A percentile compares a stretch with the other conserved stretches of the same genome.
phyloP scores from a whole-genome alignment of 306 rosid genomes.

The Calophaca sinica region DNA sequence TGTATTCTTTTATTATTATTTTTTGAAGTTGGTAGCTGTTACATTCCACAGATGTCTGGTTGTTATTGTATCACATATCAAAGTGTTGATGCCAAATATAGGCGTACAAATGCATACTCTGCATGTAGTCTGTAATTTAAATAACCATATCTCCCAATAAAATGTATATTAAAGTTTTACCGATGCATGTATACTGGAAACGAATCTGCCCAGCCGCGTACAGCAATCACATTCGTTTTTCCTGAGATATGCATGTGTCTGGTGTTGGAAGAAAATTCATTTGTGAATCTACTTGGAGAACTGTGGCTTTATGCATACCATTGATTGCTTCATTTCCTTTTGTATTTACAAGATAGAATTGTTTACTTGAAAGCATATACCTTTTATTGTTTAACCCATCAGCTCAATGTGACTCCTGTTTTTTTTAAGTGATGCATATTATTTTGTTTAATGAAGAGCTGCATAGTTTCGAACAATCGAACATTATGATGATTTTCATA shows the following conservation, averaged over 20 bases:
- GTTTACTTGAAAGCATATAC: conserved; percentile 20
- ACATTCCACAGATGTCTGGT: background rate
- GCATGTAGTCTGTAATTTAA: conserved; percentile 2
- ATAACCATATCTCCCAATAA: background rate
- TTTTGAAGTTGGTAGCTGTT: background rate
- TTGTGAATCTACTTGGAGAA: conserved; percentile 18
- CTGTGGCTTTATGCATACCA: conserved; percentile 1
- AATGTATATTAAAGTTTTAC: conserved; percentile 2
- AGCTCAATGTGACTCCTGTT: background rate
- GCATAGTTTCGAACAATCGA: background rate
- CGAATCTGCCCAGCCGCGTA: no score
- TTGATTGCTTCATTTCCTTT: background rate
- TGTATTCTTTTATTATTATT: background rate
- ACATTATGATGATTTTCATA: background rate
- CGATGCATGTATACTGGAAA: background rate
- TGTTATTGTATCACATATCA: conserved; percentile 17
- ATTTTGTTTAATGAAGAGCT: conserved; percentile 1
- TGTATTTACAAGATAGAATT: background rate
- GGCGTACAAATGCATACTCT: background rate
- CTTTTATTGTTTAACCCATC: background rate
- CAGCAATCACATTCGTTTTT: background rate
- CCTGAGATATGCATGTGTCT: background rate
- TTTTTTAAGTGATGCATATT: background rate
- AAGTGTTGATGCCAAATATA: conserved; percentile 12
- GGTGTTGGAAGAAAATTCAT: conserved; percentile 27